Percentiles rank a stretch among this genome's conserved stretches.
These are phyloP conservation scores for Alternaria brassicicola DNA, from an alignment of 2,329 filamentous ascomycete genomes.

Conservation along the genomic window DNA sequence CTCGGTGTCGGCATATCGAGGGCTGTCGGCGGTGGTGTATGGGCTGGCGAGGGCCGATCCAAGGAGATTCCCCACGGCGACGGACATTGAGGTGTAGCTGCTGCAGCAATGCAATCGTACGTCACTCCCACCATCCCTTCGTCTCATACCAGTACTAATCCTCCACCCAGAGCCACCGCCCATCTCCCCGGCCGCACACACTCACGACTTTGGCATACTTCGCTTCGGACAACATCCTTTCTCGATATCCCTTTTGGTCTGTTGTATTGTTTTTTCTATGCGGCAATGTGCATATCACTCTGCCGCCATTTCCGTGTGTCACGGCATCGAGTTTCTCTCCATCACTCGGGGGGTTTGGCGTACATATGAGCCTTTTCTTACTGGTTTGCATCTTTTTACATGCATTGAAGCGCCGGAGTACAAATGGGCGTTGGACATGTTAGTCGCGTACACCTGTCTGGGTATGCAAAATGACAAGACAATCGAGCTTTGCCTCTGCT, in stretches of 20 bases:
- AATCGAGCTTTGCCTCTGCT: constrained; percentile 5
- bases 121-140: background rate
- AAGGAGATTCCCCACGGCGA: constrained; percentile 43
- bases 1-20: constrained; percentile 57
- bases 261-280: constrained; percentile 20
- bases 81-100: background rate
- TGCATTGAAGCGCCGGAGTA: constrained; percentile 20
- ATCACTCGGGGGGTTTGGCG: constrained; percentile 10
- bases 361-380: background rate
- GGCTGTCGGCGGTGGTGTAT: constrained; percentile 57
- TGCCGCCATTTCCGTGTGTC: constrained; percentile 1
- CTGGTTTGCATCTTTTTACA: constrained; percentile 10
- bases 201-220: constrained; percentile 21
- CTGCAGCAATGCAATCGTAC: background rate
- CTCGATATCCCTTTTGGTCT: constrained; percentile 26
- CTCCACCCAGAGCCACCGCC: constrained; percentile 1
- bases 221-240: constrained; percentile 21
- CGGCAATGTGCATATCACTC: constrained; percentile 20
- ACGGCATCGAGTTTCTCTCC: constrained; percentile 11
- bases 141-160: background rate
- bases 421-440: constrained; percentile 10
- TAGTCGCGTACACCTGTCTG: constrained; percentile 2
- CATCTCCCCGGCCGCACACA: constrained; percentile 1
- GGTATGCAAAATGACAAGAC: constrained; percentile 4
- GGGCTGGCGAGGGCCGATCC: constrained; percentile 48